Conservation (phyloP, 768 basidiomycete genomes). For the Panaeolus papilionaceus region DNA sequence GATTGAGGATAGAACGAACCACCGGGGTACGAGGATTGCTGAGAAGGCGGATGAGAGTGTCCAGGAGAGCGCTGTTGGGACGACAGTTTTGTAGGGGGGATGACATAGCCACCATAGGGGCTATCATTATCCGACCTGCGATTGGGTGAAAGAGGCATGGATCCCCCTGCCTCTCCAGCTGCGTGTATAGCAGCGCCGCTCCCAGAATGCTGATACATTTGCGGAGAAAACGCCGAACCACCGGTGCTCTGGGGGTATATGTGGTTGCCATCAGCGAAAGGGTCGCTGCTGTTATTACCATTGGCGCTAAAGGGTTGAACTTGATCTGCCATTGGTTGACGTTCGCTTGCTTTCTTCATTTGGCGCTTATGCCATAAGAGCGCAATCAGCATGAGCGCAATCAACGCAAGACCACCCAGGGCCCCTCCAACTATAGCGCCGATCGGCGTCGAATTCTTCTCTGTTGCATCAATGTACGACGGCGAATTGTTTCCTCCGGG, state of each 20-base stretch:
- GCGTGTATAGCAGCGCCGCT: neutral
- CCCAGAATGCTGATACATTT: slow-evolving; percentile 1
- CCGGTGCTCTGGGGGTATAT: neutral
- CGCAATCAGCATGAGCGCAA: neutral
- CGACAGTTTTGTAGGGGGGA: neutral
- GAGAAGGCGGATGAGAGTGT: neutral
- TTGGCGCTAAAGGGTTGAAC: neutral
- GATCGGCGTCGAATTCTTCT: neutral
- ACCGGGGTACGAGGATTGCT: neutral
- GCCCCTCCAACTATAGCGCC: neutral
- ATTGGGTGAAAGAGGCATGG: neutral
- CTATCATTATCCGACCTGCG: neutral
- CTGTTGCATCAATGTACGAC: neutral
- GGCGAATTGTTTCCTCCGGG: slow-evolving; percentile 7
- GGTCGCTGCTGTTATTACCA: neutral
- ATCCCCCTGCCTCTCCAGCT: neutral
- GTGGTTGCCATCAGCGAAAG: slow-evolving; percentile 1
- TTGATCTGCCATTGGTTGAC: neutral
- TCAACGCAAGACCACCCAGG: slow-evolving; percentile 3
- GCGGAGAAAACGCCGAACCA: neutral
- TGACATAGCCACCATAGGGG: neutral
- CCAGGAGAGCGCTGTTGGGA: neutral
- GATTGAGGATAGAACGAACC: neutral
- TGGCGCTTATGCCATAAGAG: slow-evolving; percentile 10
- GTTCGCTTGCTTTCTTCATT: neutral